A percentile compares a stretch with the other conserved stretches of the same genome.
These are phyloP conservation scores for bread wheat (Triticum aestivum) DNA, from an alignment of 176 grass and related monocot species.

Conservation along the genomic window IWGSC_CS_RefSeq_v2.1 NC_057799.1:135603772-135604271, in stretches of 20 bases:
- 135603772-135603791: constrained; percentile 93
- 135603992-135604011: background rate
- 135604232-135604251: background rate
- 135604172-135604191: background rate
- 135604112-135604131: background rate
- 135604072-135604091: background rate
- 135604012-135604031: background rate
- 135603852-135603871: constrained; percentile 94
- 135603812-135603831: constrained; percentile 84
- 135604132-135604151: background rate
- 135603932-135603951: constrained; percentile 6
- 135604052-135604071: background rate
- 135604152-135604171: background rate
- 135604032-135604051: background rate
- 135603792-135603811: constrained; percentile 93
- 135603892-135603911: constrained; percentile 2
- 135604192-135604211: background rate
- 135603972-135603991: constrained; percentile 14
- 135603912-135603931: background rate
- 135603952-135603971: constrained; percentile 17
- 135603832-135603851: constrained; percentile 77
- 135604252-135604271: background rate
- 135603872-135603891: constrained; percentile 51
- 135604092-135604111: background rate
- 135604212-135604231: background rate